These are phyloP conservation scores for Theileria orientalis DNA, from an alignment of 169 alveolate genomes.

Conservation along the genomic window DNA sequence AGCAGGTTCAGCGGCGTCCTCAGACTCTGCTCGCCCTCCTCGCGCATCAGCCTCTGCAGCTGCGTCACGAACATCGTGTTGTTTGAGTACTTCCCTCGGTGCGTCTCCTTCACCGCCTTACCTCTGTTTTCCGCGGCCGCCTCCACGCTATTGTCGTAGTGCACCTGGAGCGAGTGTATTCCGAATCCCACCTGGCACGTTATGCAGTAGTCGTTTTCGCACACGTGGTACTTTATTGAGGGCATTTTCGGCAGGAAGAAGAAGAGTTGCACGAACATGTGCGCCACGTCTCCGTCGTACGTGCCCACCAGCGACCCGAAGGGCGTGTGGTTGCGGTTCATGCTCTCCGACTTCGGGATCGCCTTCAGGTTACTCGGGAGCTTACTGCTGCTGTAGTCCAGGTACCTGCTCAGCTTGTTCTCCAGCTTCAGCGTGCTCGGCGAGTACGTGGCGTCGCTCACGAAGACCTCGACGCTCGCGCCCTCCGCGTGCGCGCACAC, in stretches of 20 bases:
- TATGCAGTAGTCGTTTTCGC: conserved; percentile 54
- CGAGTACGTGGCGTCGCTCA: conserved; percentile 36
- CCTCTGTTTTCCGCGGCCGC: not conserved
- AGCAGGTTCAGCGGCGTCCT: conserved; percentile 31
- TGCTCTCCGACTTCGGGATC: not conserved
- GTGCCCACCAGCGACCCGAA: conserved; percentile 58
- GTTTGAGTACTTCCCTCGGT: not conserved
- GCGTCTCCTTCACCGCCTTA: conserved; percentile 7
- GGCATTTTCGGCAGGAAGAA: conserved; percentile 50
- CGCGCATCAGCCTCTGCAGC: conserved; percentile 57
- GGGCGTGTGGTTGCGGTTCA: conserved; percentile 24
- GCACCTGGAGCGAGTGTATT: conserved; percentile 34
- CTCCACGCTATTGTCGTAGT: conserved; percentile 31
- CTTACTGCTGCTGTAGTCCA: not conserved
- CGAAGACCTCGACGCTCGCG: conserved; percentile 12
- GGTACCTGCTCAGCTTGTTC: not conserved
- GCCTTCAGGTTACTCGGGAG: conserved; percentile 25
- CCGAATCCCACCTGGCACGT: conserved; percentile 64
- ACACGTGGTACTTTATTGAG: conserved; percentile 44
- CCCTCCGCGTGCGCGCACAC: not conserved
- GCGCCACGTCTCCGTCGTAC: conserved; percentile 52
- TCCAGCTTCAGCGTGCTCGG: conserved; percentile 10
- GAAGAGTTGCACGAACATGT: conserved; percentile 57
- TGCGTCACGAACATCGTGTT: conserved; percentile 40
- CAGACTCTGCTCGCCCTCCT: conserved; percentile 35